Evolutionary conservation across 306 rosid genomes (phyloP).

Genomic region (Vicia sativa): DNA sequence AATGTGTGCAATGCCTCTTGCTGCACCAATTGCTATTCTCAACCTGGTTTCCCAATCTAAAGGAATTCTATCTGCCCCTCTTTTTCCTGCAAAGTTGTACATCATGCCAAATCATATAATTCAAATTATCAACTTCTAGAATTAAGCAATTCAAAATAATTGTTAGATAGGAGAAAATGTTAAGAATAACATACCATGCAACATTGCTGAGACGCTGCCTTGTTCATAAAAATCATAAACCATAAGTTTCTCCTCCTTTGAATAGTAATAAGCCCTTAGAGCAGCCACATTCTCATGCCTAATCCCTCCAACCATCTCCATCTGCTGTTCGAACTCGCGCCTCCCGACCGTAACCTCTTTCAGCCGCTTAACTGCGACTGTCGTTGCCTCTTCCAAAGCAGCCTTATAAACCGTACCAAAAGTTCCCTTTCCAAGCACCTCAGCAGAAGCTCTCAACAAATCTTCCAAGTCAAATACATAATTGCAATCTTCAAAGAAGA

Average conservation of each 20-base stretch:
- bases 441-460: slow-evolving; percentile 89
- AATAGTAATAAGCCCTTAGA: slow-evolving; percentile 80
- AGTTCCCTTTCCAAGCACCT: slow-evolving; percentile 91
- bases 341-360: slow-evolving; percentile 70
- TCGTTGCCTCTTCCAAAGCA: slow-evolving; percentile 69
- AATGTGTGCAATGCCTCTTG: slow-evolving; percentile 83
- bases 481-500: slow-evolving; percentile 67
- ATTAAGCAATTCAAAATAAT: not conserved
- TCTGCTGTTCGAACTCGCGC: slow-evolving; percentile 85
- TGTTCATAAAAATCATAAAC: slow-evolving; percentile 76
- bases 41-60: slow-evolving; percentile 77
- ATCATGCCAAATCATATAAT: not conserved
- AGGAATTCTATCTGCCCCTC: slow-evolving; percentile 59
- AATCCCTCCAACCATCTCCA: slow-evolving; percentile 72
- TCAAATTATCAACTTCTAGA: too few relatives aligned
- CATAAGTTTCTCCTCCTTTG: slow-evolving; percentile 91
- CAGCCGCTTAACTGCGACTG: slow-evolving; percentile 83
- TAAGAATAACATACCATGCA: slow-evolving; percentile 61
- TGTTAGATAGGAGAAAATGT: not conserved
- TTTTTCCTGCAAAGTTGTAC: slow-evolving; percentile 51
- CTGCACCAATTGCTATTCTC: slow-evolving; percentile 69
- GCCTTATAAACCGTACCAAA: slow-evolving; percentile 87
- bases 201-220: slow-evolving; percentile 74
- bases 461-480: slow-evolving; percentile 87
- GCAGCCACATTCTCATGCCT: slow-evolving; percentile 74